Percentiles rank a stretch among this genome's conserved stretches.
phyloP scores from a whole-genome alignment of 1,139 yeast genomes.

The Taphrina pruni region DNA sequence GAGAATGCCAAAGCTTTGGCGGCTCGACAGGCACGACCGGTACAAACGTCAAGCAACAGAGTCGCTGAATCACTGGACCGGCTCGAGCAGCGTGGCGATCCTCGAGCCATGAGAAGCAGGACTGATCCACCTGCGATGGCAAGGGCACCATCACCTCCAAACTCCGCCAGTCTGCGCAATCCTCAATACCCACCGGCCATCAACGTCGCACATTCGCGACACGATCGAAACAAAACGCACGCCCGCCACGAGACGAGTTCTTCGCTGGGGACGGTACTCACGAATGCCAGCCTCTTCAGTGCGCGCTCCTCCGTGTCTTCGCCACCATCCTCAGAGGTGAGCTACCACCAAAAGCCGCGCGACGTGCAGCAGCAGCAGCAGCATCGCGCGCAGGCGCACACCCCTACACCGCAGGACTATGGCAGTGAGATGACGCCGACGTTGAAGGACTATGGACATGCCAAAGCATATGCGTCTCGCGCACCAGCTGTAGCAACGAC shows the following conservation, averaged over 20 bases:
- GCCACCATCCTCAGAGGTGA: conserved; percentile 10
- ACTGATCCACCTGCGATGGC: neutral
- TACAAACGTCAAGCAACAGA: neutral
- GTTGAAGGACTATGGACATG: neutral
- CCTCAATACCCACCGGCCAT: neutral
- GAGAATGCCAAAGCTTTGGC: neutral
- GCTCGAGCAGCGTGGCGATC: neutral
- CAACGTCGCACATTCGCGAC: conserved; percentile 4
- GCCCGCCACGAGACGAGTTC: conserved; percentile 28
- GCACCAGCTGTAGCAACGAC: neutral
- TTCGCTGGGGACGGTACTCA: conserved; percentile 32
- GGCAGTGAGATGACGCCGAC: conserved; percentile 23
- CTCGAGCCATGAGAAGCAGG: neutral
- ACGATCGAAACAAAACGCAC: conserved; percentile 7
- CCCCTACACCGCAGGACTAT: conserved; percentile 10
- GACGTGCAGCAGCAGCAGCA: neutral
- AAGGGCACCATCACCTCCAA: neutral
- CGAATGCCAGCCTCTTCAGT: conserved; percentile 17
- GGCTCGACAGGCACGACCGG: neutral
- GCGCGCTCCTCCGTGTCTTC: conserved; percentile 28
- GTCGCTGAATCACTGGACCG: neutral
- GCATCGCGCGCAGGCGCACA: conserved; percentile 8
- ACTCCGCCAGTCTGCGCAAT: neutral
- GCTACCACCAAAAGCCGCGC: neutral
- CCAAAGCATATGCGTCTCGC: neutral